These are phyloP conservation scores for Taxillus chinensis DNA, from an alignment of 164 flowering plant species.

Conservation along the genomic window DNA sequence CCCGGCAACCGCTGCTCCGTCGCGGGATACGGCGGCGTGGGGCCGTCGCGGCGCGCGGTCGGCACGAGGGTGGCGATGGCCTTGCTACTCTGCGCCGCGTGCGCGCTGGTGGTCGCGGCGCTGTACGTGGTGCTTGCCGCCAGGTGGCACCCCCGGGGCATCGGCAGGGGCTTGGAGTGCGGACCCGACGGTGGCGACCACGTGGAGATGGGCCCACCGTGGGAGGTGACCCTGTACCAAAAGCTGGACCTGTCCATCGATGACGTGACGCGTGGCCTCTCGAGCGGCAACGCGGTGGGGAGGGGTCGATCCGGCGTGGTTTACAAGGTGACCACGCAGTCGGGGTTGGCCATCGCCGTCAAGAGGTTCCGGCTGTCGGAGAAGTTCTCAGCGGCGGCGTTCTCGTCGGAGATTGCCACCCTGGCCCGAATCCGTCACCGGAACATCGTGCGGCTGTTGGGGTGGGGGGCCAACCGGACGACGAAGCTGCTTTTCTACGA, in stretches of 20 bases:
- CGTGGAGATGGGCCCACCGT: conserved; percentile 56
- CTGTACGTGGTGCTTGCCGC: conserved; percentile 37
- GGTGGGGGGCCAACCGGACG: conserved; percentile 61
- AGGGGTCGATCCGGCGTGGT: conserved; percentile 68
- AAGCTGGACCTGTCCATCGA: conserved; percentile 60
- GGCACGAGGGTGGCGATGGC: conserved; percentile 54
- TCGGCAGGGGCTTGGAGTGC: conserved; percentile 12
- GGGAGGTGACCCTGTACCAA: conserved; percentile 76
- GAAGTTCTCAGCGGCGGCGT: conserved; percentile 43
- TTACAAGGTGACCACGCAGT: conserved; percentile 29
- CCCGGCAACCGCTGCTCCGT: conserved; percentile 33
- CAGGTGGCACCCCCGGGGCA: conserved; percentile 13
- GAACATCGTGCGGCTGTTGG: conserved; percentile 59
- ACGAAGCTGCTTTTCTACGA: conserved; percentile 62
- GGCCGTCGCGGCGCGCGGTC: conserved; percentile 8
- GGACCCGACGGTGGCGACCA: conserved; percentile 26
- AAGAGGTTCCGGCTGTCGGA: conserved; percentile 57
- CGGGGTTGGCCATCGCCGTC: conserved; percentile 51
- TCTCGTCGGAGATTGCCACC: conserved; percentile 71
- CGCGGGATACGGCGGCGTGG: conserved; percentile 10
- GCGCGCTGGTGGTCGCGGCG: conserved; percentile 45
- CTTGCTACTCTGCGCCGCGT: conserved; percentile 47
- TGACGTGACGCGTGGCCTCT: conserved; percentile 44
- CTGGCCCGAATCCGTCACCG: conserved; percentile 65
- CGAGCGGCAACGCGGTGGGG: conserved; percentile 45